A percentile compares a stretch with the other conserved stretches of the same genome.
Conservation (phyloP, 805 yeast genomes). For the Wickerhamomyces bisporus region DNA sequence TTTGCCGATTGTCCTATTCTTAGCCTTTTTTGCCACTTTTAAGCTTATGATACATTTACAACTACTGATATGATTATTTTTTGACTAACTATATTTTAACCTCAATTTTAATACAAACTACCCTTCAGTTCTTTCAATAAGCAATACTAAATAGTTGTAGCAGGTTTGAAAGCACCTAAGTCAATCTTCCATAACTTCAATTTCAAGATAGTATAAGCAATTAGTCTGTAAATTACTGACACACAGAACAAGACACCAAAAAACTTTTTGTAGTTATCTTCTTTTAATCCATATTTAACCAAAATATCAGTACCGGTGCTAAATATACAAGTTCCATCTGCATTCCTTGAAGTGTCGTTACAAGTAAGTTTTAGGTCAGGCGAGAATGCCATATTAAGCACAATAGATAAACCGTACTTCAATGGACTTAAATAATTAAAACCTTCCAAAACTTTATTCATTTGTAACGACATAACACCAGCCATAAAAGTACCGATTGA, state of each 20-base stretch:
- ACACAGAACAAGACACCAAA: constrained; percentile 36
- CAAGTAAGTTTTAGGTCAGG: constrained; percentile 47
- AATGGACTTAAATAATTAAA: constrained; percentile 75
- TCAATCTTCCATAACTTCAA: constrained; percentile 18
- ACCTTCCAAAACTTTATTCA: constrained; percentile 64
- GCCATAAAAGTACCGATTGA: constrained; percentile 79
- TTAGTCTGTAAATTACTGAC: constrained; percentile 36
- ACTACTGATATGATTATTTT: too few species aligned
- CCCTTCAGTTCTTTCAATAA: not conserved
- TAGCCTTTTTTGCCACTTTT: too few species aligned
- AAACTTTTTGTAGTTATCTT: constrained; percentile 26
- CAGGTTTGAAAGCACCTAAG: constrained; percentile 10
- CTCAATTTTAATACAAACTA: too few species aligned
- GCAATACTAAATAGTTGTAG: not conserved
- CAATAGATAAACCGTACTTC: constrained; percentile 58
- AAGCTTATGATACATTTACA: too few species aligned
- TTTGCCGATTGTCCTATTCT: too few species aligned
- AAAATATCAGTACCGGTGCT: constrained; percentile 52
- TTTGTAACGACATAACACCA: constrained; percentile 74
- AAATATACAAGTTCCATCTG: constrained; percentile 42
- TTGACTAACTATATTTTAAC: too few species aligned
- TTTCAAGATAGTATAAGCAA: constrained; percentile 27
- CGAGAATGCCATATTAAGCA: constrained; percentile 49
- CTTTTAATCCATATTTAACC: constrained; percentile 36
- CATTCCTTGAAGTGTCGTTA: constrained; percentile 22